Conservation (phyloP, 1,139 yeast genomes). For the Pneumocystis canis region DNA sequence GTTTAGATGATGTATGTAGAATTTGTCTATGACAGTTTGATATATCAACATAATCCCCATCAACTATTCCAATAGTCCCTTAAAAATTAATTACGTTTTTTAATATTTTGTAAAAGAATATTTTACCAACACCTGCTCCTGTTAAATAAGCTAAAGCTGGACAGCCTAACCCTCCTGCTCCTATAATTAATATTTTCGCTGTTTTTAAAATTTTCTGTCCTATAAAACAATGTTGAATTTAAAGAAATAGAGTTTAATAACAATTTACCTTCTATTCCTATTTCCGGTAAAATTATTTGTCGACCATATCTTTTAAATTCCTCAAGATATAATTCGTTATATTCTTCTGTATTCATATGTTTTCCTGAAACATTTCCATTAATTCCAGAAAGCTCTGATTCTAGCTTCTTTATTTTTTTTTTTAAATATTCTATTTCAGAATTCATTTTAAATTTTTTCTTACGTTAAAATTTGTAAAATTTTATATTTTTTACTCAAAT, state of each 20-base stretch:
- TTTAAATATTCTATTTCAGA: neutral
- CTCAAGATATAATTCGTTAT: conserved; percentile 26
- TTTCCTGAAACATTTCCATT: neutral
- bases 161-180: conserved; percentile 95
- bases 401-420: neutral
- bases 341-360: neutral
- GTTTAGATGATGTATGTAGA: conserved; percentile 49
- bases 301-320: conserved; percentile 83
- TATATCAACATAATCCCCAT: conserved; percentile 66
- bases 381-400: neutral
- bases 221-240: conserved; percentile 4
- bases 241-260: neutral
- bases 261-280: conserved; percentile 36
- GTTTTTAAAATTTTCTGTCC: conserved; percentile 47
- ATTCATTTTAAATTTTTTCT: neutral
- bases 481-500: no score
- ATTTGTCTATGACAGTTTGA: conserved; percentile 86
- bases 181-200: conserved; percentile 58
- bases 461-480: no score
- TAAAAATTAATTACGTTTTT: conserved; percentile 20
- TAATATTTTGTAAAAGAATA: conserved; percentile 32
- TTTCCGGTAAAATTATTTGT: conserved; percentile 79
- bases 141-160: conserved; percentile 76
- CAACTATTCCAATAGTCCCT: conserved; percentile 30
- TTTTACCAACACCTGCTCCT: conserved; percentile 74